These are phyloP conservation scores for Nothopassalora personata DNA, from an alignment of 2,329 filamentous ascomycete species.

Conservation along the genomic window DNA sequence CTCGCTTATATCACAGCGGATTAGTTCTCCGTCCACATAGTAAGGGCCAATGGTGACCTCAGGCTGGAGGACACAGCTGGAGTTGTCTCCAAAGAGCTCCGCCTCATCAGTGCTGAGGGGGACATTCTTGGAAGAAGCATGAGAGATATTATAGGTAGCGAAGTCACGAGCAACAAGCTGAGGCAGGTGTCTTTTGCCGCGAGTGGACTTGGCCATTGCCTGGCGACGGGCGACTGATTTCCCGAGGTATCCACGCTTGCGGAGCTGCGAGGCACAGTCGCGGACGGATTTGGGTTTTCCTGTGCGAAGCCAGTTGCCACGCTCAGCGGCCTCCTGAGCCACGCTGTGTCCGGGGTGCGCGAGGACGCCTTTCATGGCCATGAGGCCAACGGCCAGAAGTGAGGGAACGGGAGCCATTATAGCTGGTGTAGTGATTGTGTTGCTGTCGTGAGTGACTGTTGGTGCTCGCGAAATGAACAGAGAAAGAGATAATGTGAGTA, in stretches of 20 bases:
- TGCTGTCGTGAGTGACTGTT: not conserved
- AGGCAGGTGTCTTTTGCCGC: conserved; percentile 18
- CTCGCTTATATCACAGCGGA: conserved; percentile 41
- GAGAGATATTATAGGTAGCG: conserved; percentile 21
- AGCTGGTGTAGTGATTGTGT: not conserved
- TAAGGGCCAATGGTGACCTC: conserved; percentile 28
- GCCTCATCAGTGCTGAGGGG: conserved; percentile 20
- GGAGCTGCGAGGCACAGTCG: conserved; percentile 19
- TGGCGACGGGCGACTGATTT: conserved; percentile 21
- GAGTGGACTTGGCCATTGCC: conserved; percentile 17
- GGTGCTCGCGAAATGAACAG: not conserved
- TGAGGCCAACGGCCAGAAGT: conserved; percentile 12
- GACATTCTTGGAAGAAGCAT: conserved; percentile 18
- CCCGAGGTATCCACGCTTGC: conserved; percentile 18
- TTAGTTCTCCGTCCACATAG: conserved; percentile 26
- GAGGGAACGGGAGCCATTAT: conserved; percentile 15
- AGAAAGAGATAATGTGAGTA: too few species aligned
- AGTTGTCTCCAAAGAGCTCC: conserved; percentile 22
- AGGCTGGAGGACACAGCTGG: conserved; percentile 27
- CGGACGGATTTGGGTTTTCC: conserved; percentile 20
- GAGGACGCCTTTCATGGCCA: conserved; percentile 12
- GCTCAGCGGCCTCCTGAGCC: conserved; percentile 21
- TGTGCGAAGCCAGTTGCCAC: conserved; percentile 16
- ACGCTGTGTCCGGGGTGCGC: conserved; percentile 24
- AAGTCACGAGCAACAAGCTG: conserved; percentile 23